Evolutionary conservation across 2,329 filamentous ascomycete species (phyloP), one percentile per base, ranked within the genome.

Genomic region (Boeremia exigua): DNA sequence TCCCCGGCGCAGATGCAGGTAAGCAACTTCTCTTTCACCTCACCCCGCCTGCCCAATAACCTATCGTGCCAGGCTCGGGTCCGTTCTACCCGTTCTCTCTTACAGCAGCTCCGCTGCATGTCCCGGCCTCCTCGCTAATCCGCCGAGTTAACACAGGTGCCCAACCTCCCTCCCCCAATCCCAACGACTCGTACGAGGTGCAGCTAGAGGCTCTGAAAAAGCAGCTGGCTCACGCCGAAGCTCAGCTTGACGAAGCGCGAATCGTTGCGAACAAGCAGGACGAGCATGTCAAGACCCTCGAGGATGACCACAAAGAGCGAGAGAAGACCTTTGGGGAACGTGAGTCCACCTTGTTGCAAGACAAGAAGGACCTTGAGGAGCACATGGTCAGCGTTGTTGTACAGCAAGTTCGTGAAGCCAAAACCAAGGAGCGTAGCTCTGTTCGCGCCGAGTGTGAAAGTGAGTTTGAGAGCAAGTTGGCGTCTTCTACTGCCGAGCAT

Each of bases 371-470:
- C 23, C 62, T 76, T 6, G 75, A 76, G 62, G 74, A 76, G 60
- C 74, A 77, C 62, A 76, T 77, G 74, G 75, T 77, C 40, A 74
- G 70, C 34, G 73, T 76, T 15, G 73, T 77, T 32, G 74, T 77
- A 37, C 73, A 77, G 59, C 75, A 76, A 54, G 73, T 77, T 14
- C 73, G 70, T 42, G 74, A 77, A 47, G 74, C 74, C 19, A 75
- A 74, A 55, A 67, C 68, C 37, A 72, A 73, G 59, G 74, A 76
- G 62, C 60, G 74, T 19, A 68, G 63, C 45, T 64, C 65, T 19
- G 73, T 76, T n/a, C 68, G 63, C 43, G 71, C 72, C 7, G 69
- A 75, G 58, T 72, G 66, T 50, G 69, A 75, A 59, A 47, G 59
- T 37, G 71, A 75, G 51, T 73, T 73, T 56, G 56, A 64, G 25